These are phyloP conservation scores for Pulveroboletus ravenelii DNA, from an alignment of 768 basidiomycete genomes.

Conservation along the genomic window DNA sequence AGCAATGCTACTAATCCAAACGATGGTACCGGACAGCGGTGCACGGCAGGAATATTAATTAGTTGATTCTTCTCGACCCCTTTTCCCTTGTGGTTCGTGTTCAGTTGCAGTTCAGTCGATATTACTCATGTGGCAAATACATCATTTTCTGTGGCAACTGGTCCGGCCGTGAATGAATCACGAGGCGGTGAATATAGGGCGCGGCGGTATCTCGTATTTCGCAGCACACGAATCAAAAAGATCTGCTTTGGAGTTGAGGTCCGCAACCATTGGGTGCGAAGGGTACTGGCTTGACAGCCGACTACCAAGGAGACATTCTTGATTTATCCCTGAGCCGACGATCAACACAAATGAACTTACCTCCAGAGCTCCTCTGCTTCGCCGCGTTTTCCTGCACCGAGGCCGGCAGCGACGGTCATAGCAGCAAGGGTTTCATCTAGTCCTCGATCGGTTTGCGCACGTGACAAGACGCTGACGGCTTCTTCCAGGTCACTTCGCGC, in stretches of 20 bases:
- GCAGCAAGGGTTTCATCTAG: slow-evolving; percentile 63
- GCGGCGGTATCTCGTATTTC: slow-evolving; percentile 59
- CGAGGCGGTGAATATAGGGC: slow-evolving; percentile 29
- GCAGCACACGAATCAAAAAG: slow-evolving; percentile 59
- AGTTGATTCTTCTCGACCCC: no score
- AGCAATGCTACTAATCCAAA: no score
- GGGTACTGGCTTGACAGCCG: slow-evolving; percentile 50
- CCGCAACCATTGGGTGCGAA: slow-evolving; percentile 62
- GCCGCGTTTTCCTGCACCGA: slow-evolving; percentile 50
- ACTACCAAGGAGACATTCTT: slow-evolving; percentile 24
- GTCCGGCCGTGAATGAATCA: slow-evolving; percentile 1
- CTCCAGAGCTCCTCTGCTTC: slow-evolving; percentile 67
- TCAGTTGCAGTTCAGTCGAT: not conserved
- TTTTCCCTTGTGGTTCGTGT: no score
- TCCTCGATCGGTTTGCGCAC: slow-evolving; percentile 40
- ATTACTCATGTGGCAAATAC: not conserved
- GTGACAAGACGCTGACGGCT: slow-evolving; percentile 43
- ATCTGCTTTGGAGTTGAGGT: slow-evolving; percentile 54
- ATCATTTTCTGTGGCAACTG: not conserved
- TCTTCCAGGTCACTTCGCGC: slow-evolving; percentile 83
- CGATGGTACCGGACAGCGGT: no score
- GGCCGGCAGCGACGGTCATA: slow-evolving; percentile 55
- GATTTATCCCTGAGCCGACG: not conserved
- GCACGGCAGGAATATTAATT: no score
- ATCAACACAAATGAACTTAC: slow-evolving; percentile 39